Evolutionary conservation across 2,329 filamentous ascomycete species (phyloP).

Genomic region (Clarireedia sp.): DNA sequence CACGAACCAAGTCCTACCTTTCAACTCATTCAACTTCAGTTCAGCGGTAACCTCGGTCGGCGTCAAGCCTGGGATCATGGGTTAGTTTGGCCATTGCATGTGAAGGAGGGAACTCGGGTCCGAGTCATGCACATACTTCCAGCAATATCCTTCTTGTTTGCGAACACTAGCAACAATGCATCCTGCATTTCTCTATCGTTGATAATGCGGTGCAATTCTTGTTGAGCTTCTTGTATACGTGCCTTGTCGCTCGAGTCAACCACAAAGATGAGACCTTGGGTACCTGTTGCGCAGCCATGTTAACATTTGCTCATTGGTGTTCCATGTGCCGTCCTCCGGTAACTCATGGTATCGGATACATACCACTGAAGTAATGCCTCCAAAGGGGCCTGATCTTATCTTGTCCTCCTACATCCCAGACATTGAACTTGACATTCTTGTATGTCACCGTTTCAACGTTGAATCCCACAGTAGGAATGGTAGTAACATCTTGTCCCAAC

Average conservation of each 20-base stretch:
- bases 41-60: slow-evolving; percentile 72
- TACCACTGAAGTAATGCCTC: slow-evolving; percentile 92
- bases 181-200: slow-evolving; percentile 98
- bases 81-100: too few species aligned
- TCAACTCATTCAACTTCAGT: slow-evolving; percentile 67
- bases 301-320: slow-evolving; percentile 29
- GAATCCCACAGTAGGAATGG: slow-evolving; percentile 96
- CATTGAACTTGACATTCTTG: slow-evolving; percentile 99
- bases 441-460: slow-evolving; percentile 99
- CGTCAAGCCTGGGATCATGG: slow-evolving; percentile 53
- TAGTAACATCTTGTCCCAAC: slow-evolving; percentile 95
- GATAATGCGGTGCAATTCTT: slow-evolving; percentile 94
- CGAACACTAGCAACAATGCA: slow-evolving; percentile 86
- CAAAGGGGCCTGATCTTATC: slow-evolving; percentile 97
- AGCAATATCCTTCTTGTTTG: slow-evolving; percentile 95
- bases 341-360: slow-evolving; percentile 23
- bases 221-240: slow-evolving; percentile 85
- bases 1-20: slow-evolving; percentile 80
- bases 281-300: slow-evolving; percentile 46
- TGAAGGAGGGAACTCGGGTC: too few species aligned
- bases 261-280: slow-evolving; percentile 97
- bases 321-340: neutral
- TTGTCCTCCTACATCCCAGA: slow-evolving; percentile 98
- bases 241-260: slow-evolving; percentile 90
- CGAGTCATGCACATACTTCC: slow-evolving; percentile 49